Percentiles rank a stretch among this genome's conserved stretches.
Evolutionary conservation across 192 early-diverging fungal species (phyloP).

Genomic region (Thamnidium elegans): DNA sequence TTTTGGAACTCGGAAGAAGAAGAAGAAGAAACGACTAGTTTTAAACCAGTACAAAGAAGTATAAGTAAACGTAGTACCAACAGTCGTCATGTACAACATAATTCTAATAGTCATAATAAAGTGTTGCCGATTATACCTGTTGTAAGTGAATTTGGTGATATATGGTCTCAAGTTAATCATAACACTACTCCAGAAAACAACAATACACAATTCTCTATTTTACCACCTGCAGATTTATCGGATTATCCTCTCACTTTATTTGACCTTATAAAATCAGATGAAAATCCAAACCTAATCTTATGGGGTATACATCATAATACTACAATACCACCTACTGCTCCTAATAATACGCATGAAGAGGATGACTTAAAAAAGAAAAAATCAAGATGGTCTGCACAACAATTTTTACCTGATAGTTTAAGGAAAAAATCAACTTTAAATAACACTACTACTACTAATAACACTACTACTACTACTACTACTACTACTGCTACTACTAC

Average conservation of each 20-base stretch:
- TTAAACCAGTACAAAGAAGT: slow-evolving; percentile 8
- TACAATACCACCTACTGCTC: slow-evolving; percentile 2
- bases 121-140: slow-evolving; percentile 9
- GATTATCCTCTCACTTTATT: slow-evolving; percentile 35
- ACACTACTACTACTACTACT: not conserved
- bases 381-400: slow-evolving; percentile 7
- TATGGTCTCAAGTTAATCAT: not conserved
- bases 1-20: slow-evolving; percentile 13
- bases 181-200: not conserved
- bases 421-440: not conserved
- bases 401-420: not conserved
- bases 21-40: slow-evolving; percentile 3
- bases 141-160: slow-evolving; percentile 16
- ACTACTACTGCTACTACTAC: not conserved
- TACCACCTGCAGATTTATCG: slow-evolving; percentile 24
- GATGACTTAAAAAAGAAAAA: slow-evolving; percentile 3
- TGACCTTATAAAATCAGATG: slow-evolving; percentile 32
- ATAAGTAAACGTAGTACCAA: not conserved
- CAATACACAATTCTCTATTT: not conserved
- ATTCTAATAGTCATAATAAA: not conserved
- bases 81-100: not conserved
- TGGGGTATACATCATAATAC: slow-evolving; percentile 35
- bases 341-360: not conserved
- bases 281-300: slow-evolving; percentile 30
- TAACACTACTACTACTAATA: not conserved